A percentile compares a stretch with the other conserved stretches of the same genome.
These are phyloP conservation scores for Ophiostoma montium DNA, from an alignment of 2,329 filamentous ascomycete genomes.

Conservation along the genomic window DNA sequence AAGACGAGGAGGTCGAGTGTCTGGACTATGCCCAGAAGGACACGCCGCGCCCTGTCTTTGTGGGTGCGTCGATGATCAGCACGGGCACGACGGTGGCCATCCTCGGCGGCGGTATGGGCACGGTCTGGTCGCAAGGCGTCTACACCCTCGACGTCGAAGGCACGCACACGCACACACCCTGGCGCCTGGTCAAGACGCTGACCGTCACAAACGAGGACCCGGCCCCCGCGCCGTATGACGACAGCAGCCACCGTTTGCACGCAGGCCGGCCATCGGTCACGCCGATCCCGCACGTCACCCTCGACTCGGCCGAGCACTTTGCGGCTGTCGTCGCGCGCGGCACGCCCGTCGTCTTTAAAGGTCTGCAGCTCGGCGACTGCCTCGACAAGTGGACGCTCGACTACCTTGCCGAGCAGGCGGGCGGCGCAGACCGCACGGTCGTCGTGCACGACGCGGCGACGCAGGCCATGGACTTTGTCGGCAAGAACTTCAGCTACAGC, in stretches of 20 bases:
- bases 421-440: conserved; percentile 47
- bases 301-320: conserved; percentile 45
- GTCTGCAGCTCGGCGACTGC: conserved; percentile 53
- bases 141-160: conserved; percentile 31
- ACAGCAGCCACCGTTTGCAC: too few species aligned
- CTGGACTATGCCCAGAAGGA: background rate
- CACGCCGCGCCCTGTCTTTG: conserved; percentile 46
- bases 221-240: too few species aligned
- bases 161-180: too few species aligned
- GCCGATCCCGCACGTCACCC: conserved; percentile 34
- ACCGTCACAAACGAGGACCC: conserved; percentile 4
- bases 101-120: conserved; percentile 68
- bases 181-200: conserved; percentile 7
- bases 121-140: conserved; percentile 59
- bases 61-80: conserved; percentile 48
- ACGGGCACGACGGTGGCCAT: conserved; percentile 38
- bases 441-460: conserved; percentile 57
- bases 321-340: conserved; percentile 39
- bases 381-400: conserved; percentile 50
- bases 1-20: conserved; percentile 16
- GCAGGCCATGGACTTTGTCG: conserved; percentile 62
- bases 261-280: background rate
- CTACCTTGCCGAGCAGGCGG: conserved; percentile 51
- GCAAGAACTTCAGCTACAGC: conserved; percentile 69
- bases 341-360: conserved; percentile 51